Base-by-base conservation (phyloP, 257 asterid genomes). In the Capsicum pubescens region DNA sequence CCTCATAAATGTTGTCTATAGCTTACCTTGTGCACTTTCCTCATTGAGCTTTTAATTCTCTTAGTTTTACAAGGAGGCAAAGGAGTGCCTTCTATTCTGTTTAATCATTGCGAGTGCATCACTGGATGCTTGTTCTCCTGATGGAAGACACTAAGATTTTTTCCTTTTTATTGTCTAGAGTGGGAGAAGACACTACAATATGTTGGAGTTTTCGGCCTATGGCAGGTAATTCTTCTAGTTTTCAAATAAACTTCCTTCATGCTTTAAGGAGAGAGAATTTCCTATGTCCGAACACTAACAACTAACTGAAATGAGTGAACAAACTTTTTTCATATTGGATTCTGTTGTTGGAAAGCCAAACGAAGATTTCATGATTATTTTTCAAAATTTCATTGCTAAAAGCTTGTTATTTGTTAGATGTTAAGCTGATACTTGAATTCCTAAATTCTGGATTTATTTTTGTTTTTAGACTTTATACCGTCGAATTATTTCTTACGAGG, bases 171-270 rank as follows among this genome's bases (percentile, higher is more conserved):
- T 76, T 76, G 48, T 76, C 64, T 92, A 95, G 99, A 95, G 90
- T 95, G 97, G 99, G 99, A 95, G 89, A 90, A 64, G 86, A 86
- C 97, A 16, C 91, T 94, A 68, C 98, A 95, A 82, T 86, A 88
- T 82, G 69, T 93, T 56, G 97, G 93, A 61, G 83, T 94, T 69
- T 39, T 93, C 76, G 98, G 98, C 59, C 82, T 94, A 36, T 91
- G 89, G 57, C 95, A 84, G 98, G 99, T 94, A 87, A 87, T 83
- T 63, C 64, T 8, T 59, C 84, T 83, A 69, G 14, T 82, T 80
- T 70, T 55, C 76, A 60, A 63, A 46, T 64, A 52, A 67, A 82
- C 50, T 64, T 82, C 16, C 80, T 64, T 82, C 26, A 60, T 42
- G 44, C 14, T 17, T 9, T 52, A 61, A 48, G 19, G 59, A 72